phyloP scores from a whole-genome alignment of 148 eudicot genomes.

The Spergularia marina region DNA sequence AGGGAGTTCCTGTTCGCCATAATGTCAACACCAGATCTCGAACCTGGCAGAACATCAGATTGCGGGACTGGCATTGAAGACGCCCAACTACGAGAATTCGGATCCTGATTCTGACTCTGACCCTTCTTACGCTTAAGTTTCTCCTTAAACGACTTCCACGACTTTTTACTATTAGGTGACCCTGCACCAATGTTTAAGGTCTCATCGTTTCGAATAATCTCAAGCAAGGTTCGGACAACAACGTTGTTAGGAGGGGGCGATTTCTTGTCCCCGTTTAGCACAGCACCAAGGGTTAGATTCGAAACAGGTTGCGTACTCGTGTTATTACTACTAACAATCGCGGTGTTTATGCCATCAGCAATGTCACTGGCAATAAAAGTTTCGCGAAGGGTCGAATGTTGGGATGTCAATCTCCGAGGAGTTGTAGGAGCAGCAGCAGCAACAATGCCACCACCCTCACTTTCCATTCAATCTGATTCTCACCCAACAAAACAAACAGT shows the following conservation, averaged over 20 bases:
- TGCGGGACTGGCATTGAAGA: constrained; percentile 13
- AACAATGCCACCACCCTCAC: constrained; percentile 33
- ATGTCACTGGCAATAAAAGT: constrained; percentile 29
- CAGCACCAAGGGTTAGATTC: constrained; percentile 37
- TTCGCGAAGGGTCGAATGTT: constrained; percentile 36
- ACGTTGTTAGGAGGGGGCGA: constrained; percentile 17
- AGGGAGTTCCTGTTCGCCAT: constrained; percentile 26
- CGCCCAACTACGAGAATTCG: constrained; percentile 18
- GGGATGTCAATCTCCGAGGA: constrained; percentile 24
- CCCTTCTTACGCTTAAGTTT: constrained; percentile 29
- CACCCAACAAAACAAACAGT: constrained; percentile 6
- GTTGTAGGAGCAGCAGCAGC: constrained; percentile 23
- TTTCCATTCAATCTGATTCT: constrained; percentile 37
- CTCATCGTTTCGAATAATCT: constrained; percentile 47
- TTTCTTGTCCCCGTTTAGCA: constrained; percentile 34
- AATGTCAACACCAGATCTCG: constrained; percentile 6
- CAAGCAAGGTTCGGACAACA: constrained; percentile 42
- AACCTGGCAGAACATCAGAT: constrained; percentile 16
- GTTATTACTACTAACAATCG: not conserved
- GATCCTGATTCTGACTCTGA: constrained; percentile 16
- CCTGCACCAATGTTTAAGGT: constrained; percentile 15
- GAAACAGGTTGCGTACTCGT: constrained; percentile 15
- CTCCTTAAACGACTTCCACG: constrained; percentile 41
- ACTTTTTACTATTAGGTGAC: constrained; percentile 25
- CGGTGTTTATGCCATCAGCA: constrained; percentile 19